These are phyloP conservation scores for Mitosporidium daphniae DNA, from an alignment of 371 early-diverging fungal species.

Conservation along the genomic window DNA sequence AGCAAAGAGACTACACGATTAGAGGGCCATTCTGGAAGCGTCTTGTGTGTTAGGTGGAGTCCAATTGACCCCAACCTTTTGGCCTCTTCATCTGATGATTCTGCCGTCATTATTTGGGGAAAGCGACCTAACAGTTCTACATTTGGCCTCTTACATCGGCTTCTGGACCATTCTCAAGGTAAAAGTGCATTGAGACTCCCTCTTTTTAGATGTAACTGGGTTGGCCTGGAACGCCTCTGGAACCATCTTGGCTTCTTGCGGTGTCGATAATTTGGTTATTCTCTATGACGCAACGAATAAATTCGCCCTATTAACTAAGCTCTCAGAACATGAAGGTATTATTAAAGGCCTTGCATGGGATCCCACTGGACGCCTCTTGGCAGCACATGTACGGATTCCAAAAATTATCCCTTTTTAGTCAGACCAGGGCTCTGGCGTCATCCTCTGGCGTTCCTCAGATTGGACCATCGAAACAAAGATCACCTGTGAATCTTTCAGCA, in stretches of 20 bases:
- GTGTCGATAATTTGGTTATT: conserved; percentile 34
- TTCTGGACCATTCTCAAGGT: no score
- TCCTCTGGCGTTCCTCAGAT: conserved; percentile 42
- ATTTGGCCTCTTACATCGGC: no score
- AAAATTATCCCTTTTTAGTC: conserved; percentile 12
- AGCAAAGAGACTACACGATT: no score
- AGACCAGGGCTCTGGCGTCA: conserved; percentile 54
- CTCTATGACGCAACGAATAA: conserved; percentile 46
- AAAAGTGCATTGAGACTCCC: no score
- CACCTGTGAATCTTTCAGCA: conserved; percentile 24
- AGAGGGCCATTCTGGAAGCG: conserved; percentile 33
- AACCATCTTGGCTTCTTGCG: conserved; percentile 47
- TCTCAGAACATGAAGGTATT: conserved; percentile 38
- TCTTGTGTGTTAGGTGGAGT: conserved; percentile 56
- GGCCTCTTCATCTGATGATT: conserved; percentile 66
- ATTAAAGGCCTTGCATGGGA: conserved; percentile 86
- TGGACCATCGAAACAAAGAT: conserved; percentile 36
- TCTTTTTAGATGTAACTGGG: conserved; percentile 33
- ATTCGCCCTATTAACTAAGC: no score
- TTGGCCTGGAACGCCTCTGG: conserved; percentile 70
- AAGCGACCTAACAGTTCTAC: no score
- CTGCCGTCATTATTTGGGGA: conserved; percentile 65
- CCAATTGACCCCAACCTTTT: conserved; percentile 23
- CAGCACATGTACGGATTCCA: conserved; percentile 24
- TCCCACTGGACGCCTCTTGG: conserved; percentile 59